Percentiles rank a stretch among this genome's conserved stretches.
phyloP scores from a whole-genome alignment of 441 rosid species.

The Populus hybrid region DNA sequence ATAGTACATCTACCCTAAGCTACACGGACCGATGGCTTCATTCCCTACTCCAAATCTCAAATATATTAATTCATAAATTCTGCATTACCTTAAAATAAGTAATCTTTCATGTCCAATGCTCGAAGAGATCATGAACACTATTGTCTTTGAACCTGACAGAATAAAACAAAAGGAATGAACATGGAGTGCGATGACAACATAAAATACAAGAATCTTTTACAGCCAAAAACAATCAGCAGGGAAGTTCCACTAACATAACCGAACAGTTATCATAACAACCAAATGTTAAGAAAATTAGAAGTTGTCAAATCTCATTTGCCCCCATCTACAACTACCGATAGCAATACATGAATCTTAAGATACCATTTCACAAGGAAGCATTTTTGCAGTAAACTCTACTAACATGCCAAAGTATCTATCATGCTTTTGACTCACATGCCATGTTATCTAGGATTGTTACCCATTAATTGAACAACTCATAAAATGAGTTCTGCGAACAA shows the following conservation, averaged over 20 bases:
- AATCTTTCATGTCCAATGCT: constrained; percentile 17
- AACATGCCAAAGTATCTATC: background rate
- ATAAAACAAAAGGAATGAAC: background rate
- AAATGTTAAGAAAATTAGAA: background rate
- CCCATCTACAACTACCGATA: background rate
- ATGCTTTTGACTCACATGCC: background rate
- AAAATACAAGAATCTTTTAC: background rate
- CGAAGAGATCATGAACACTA: constrained; percentile 12
- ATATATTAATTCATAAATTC: constrained; percentile 28
- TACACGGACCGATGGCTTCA: constrained; percentile 56
- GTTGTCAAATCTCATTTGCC: background rate
- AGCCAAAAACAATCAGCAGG: background rate
- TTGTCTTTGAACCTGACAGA: constrained; percentile 27
- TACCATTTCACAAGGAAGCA: background rate
- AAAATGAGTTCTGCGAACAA: background rate
- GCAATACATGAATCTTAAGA: background rate
- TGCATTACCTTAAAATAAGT: constrained; percentile 16
- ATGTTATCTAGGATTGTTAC: too few relatives aligned
- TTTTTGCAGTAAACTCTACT: background rate
- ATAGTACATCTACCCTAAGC: constrained; percentile 32
- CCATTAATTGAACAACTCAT: background rate
- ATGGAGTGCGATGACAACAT: background rate
- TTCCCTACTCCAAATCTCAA: constrained; percentile 36
- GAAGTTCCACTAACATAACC: background rate
- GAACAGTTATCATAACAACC: background rate